Percentiles rank a stretch among this genome's conserved stretches.
These are phyloP conservation scores for Chaetomiaceae sp. DNA, from an alignment of 2,329 filamentous ascomycete species.

Conservation along the genomic window DNA sequence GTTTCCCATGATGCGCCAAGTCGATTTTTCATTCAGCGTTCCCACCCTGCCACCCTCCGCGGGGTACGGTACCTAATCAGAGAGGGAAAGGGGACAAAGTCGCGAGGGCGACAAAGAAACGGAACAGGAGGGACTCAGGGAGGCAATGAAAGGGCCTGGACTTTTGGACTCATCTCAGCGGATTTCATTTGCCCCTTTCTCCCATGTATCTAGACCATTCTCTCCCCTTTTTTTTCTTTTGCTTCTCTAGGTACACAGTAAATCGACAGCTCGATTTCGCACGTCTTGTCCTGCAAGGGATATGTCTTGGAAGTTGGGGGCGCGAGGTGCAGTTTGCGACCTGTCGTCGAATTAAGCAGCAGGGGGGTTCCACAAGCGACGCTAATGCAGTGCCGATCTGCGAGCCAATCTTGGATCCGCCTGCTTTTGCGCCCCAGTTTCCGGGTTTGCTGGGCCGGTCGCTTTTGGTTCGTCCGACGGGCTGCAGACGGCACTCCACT, in stretches of 20 bases:
- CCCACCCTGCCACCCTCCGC: too few relatives aligned
- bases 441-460: too few relatives aligned
- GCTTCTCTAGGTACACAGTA: background rate
- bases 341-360: slow-evolving; percentile 21
- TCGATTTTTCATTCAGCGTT: too few relatives aligned
- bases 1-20: background rate
- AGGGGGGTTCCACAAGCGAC: background rate
- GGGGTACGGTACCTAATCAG: too few relatives aligned
- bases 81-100: too few relatives aligned
- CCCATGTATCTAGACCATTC: background rate
- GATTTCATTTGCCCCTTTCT: background rate
- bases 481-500: too few relatives aligned
- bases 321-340: slow-evolving; percentile 1
- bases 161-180: too few relatives aligned
- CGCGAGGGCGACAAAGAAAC: too few relatives aligned
- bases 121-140: too few relatives aligned
- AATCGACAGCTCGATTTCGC: background rate
- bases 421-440: too few relatives aligned
- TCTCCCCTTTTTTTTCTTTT: background rate
- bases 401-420: background rate
- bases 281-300: slow-evolving; percentile 1
- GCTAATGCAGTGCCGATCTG: slow-evolving; percentile 10
- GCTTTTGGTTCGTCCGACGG: too few relatives aligned
- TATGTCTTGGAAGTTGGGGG: background rate
- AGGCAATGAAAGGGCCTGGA: background rate